A percentile compares a stretch with the other conserved stretches of the same genome.
Evolutionary conservation across 2,329 filamentous ascomycete species (phyloP).

Genomic region (Xylariaceae sp.): DNA sequence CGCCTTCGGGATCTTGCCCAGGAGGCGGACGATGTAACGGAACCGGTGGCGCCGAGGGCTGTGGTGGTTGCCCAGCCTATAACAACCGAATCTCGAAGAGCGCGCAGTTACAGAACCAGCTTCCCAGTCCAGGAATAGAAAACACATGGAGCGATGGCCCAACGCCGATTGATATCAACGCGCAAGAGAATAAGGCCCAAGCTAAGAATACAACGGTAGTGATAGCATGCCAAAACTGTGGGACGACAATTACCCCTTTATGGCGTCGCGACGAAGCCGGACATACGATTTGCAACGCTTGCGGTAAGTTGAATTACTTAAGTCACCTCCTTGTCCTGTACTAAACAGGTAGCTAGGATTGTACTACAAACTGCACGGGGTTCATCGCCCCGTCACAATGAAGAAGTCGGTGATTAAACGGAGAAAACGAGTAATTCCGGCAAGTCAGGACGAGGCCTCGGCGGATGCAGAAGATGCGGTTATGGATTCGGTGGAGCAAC

Average conservation of each 20-base stretch:
- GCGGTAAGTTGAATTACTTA: conserved; percentile 58
- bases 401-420: conserved; percentile 97
- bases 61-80: conserved; percentile 91
- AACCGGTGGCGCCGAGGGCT: conserved; percentile 90
- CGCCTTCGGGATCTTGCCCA: conserved; percentile 80
- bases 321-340: neutral
- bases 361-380: conserved; percentile 93
- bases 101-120: conserved; percentile 57
- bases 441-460: conserved; percentile 46
- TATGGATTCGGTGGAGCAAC: conserved; percentile 45
- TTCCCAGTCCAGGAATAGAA: conserved; percentile 27
- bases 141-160: conserved; percentile 31
- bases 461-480: conserved; percentile 37
- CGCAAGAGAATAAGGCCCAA: conserved; percentile 37
- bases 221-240: conserved; percentile 94
- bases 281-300: conserved; percentile 97
- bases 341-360: conserved; percentile 58
- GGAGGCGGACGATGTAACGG: conserved; percentile 94
- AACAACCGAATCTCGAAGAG: conserved; percentile 94
- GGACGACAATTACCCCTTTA: conserved; percentile 90
- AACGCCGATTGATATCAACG: conserved; percentile 46
- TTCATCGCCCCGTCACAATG: conserved; percentile 94
- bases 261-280: conserved; percentile 93
- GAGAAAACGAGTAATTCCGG: conserved; percentile 88
- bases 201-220: conserved; percentile 57